phyloP scores from a whole-genome alignment of 305 asterid species.

The Euphrasia arctica region DNA sequence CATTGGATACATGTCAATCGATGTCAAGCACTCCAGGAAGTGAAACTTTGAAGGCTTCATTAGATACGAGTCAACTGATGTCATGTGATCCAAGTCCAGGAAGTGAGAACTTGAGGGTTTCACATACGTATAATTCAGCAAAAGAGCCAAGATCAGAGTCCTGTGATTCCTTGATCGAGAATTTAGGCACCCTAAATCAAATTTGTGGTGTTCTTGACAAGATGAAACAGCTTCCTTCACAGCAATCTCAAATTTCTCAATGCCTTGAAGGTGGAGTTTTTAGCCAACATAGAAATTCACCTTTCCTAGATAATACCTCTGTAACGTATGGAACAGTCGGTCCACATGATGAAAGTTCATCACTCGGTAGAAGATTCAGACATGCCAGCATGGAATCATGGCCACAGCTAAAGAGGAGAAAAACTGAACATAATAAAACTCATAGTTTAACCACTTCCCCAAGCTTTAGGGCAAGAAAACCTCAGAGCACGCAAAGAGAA shows the following conservation, averaged over 20 bases:
- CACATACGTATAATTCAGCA: slow-evolving; percentile 29
- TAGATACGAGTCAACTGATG: slow-evolving; percentile 28
- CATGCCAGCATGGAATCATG: slow-evolving; percentile 44
- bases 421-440: slow-evolving; percentile 42
- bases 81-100: slow-evolving; percentile 32
- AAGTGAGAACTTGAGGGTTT: slow-evolving; percentile 27
- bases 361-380: slow-evolving; percentile 32
- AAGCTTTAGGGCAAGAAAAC: slow-evolving; percentile 36
- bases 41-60: neutral
- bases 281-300: slow-evolving; percentile 29
- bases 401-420: slow-evolving; percentile 77
- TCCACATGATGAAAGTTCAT: slow-evolving; percentile 28
- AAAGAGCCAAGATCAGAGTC: slow-evolving; percentile 32
- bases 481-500: slow-evolving; percentile 30
- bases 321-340: slow-evolving; percentile 33
- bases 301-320: slow-evolving; percentile 31
- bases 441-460: slow-evolving; percentile 44
- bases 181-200: slow-evolving; percentile 29
- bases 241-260: slow-evolving; percentile 30
- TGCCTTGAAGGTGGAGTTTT: slow-evolving; percentile 33
- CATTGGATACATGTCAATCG: slow-evolving; percentile 14
- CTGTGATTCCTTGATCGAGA: slow-evolving; percentile 28
- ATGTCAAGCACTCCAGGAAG: neutral
- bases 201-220: slow-evolving; percentile 31
- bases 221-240: slow-evolving; percentile 30